Evolutionary conservation across 768 basidiomycete species (phyloP), one percentile per base, ranked within the genome.

Genomic region (Leccinum truebloodii): DNA sequence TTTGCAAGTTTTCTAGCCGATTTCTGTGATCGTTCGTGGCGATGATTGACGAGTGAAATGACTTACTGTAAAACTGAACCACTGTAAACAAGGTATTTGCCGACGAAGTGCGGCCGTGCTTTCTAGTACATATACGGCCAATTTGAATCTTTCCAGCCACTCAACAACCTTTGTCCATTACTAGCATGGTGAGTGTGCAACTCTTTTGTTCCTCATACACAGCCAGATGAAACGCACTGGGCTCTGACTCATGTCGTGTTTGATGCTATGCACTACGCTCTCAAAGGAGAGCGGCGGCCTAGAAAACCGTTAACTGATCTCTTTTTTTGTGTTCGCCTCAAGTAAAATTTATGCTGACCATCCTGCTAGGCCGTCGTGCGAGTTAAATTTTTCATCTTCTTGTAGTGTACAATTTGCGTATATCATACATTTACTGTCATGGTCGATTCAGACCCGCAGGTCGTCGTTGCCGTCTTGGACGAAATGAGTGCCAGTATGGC

Each of bases 401-500:
- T 14, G 49, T 57, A 62, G 60, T 6, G 28, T 62, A 62, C 50
- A 55, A 2, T 35, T 49, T 44, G n/a, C 44, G 50, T 52, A 35
- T 37, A 46, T 44, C 34, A 26, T 59, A 61, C 59, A 32, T 48
- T 35, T 14, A 24, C 24, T n/a, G 59, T 24, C 39, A 73, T 72
- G 72, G 49, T 63, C 44, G 63, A 63, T 58, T 26, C 60, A 54
- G 44, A 46, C 44, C 44, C 24, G 3, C 28, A 66, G 20, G 16
- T 9, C 8, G 69, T 76, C 58, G 70, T 65, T 39, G 54, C 59
- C 10, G 58, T 72, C 28, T 60, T 83, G 54, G 79, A 86, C 14
- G 82, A 86, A 39, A 89, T 93, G 82, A 81, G 81, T 12, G 69
- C 74, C 53, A 85, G 89, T 63, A 80, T 93, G 62, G 73, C 82